phyloP scores from a whole-genome alignment of 2,329 filamentous ascomycete genomes.

The Colletotrichum paranaense region DNA sequence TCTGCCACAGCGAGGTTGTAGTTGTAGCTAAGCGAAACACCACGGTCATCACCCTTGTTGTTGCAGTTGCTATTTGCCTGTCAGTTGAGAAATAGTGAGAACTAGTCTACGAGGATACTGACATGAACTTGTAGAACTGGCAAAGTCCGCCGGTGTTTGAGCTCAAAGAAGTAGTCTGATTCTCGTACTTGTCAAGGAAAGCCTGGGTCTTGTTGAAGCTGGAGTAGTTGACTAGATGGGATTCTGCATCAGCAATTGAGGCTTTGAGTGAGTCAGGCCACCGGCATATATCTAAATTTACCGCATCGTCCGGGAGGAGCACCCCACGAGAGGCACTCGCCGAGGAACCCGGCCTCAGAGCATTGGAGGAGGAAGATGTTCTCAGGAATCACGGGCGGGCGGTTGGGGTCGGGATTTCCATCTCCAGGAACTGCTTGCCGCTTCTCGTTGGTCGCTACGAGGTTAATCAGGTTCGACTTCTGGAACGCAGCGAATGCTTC shows the following conservation, averaged over 20 bases:
- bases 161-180: constrained; percentile 26
- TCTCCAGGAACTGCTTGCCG: constrained; percentile 24
- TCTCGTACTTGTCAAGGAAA: constrained; percentile 26
- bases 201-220: constrained; percentile 21
- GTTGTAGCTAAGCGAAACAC: constrained; percentile 22
- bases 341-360: constrained; percentile 14
- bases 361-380: constrained; percentile 27
- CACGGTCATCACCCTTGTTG: constrained; percentile 28
- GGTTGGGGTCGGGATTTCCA: constrained; percentile 6
- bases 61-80: not conserved
- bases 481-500: constrained; percentile 26
- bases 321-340: constrained; percentile 22
- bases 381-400: constrained; percentile 14
- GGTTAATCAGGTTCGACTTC: not conserved
- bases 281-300: not conserved
- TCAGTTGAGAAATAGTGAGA: not conserved
- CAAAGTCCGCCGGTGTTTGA: constrained; percentile 29
- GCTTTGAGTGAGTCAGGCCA: not conserved
- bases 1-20: constrained; percentile 14
- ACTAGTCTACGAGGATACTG: not conserved
- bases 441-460: not conserved
- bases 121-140: constrained; percentile 28
- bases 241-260: not conserved
- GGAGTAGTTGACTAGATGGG: constrained; percentile 6
- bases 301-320: constrained; percentile 26